These are phyloP conservation scores for Meyerozyma carpophila DNA, from an alignment of 1,139 yeast genomes.

Conservation along the genomic window DNA sequence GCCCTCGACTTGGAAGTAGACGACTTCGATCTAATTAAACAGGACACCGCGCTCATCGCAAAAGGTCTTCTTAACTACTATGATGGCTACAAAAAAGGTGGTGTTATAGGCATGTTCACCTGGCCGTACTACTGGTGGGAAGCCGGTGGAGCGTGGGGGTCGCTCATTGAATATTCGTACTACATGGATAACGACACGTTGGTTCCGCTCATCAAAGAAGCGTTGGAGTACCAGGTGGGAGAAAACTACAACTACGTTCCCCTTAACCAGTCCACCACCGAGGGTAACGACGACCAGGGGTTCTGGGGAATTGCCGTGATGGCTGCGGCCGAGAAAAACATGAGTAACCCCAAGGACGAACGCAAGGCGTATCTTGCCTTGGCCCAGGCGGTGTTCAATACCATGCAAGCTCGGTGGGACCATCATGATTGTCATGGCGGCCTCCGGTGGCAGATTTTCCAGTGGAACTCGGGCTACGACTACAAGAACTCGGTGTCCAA, in stretches of 20 bases:
- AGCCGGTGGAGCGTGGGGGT: slow-evolving; percentile 86
- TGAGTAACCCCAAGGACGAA: slow-evolving; percentile 50
- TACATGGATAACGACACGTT: slow-evolving; percentile 61
- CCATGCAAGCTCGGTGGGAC: slow-evolving; percentile 78
- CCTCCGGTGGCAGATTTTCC: slow-evolving; percentile 79
- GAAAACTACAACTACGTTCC: slow-evolving; percentile 67
- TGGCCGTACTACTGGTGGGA: slow-evolving; percentile 92
- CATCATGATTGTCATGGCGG: slow-evolving; percentile 63
- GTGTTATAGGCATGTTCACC: slow-evolving; percentile 71
- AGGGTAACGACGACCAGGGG: slow-evolving; percentile 92
- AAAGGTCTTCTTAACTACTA: slow-evolving; percentile 71
- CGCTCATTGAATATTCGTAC: slow-evolving; percentile 62
- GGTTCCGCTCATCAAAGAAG: slow-evolving; percentile 48
- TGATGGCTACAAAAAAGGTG: slow-evolving; percentile 59
- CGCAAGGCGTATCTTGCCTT: slow-evolving; percentile 51
- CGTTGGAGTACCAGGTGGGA: slow-evolving; percentile 65
- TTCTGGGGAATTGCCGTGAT: slow-evolving; percentile 85
- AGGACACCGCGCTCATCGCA: slow-evolving; percentile 54
- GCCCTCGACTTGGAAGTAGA: slow-evolving; percentile 26
- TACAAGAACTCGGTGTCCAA: slow-evolving; percentile 78
- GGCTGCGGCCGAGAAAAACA: slow-evolving; percentile 79
- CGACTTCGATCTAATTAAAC: slow-evolving; percentile 30
- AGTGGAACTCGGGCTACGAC: slow-evolving; percentile 70
- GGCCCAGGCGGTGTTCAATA: slow-evolving; percentile 71
- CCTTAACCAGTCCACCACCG: slow-evolving; percentile 65